Evolutionary conservation across 129 eudicot species (phyloP).

Genomic region (Artemisia tridentata): DNA sequence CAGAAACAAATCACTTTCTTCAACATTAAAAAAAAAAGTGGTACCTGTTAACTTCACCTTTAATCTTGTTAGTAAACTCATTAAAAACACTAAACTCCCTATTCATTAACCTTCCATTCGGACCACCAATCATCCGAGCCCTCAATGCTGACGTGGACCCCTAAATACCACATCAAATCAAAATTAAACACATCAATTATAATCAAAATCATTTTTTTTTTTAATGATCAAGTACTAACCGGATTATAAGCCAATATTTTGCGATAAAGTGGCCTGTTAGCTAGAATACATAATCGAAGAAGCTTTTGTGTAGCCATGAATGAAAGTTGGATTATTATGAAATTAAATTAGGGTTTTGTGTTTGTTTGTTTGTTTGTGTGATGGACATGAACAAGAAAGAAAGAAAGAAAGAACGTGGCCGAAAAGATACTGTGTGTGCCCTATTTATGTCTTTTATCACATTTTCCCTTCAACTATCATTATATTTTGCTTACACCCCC

Average conservation of each 20-base stretch:
- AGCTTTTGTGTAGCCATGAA: conserved; percentile 40
- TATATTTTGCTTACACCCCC: too few relatives aligned
- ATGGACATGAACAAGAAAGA: too few relatives aligned
- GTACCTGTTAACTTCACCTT: conserved; percentile 43
- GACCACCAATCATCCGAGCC: conserved; percentile 23
- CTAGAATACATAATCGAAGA: conserved; percentile 24
- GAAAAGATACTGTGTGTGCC: too few relatives aligned
- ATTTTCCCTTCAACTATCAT: too few relatives aligned
- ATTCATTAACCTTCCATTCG: conserved; percentile 22
- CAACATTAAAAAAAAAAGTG: not conserved
- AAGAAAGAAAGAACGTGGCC: too few relatives aligned
- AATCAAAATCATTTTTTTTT: too few relatives aligned
- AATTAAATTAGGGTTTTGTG: conserved; percentile 4
- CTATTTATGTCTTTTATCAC: too few relatives aligned
- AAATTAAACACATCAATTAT: not conserved
- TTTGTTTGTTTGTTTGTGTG: not conserved
- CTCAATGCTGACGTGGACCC: conserved; percentile 27
- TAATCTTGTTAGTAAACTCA: conserved; percentile 40
- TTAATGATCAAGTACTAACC: conserved; percentile 10
- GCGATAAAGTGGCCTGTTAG: conserved; percentile 31
- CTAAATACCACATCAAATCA: conserved; percentile 13
- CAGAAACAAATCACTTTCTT: too few relatives aligned
- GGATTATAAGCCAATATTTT: conserved; percentile 29
- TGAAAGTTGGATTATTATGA: not conserved
- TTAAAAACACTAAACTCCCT: conserved; percentile 41